Base-by-base conservation (phyloP, 768 basidiomycete genomes). In the Psilocybe cyanescens region DNA sequence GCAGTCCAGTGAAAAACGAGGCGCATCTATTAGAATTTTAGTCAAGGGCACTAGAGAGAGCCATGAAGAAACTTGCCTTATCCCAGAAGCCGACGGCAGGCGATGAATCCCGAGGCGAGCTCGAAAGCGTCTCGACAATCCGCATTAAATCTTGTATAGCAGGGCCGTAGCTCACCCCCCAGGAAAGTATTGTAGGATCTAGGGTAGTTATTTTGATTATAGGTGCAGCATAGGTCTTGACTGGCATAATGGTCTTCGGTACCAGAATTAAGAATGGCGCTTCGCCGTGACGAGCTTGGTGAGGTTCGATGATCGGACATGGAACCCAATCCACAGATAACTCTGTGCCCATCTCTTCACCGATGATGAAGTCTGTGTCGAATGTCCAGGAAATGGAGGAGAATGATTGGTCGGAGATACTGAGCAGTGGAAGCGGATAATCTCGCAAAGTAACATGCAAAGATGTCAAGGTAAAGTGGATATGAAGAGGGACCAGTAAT, bases 71-170 rank as follows among this genome's bases (percentile, higher is more conserved):
- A 62, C 79, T 67, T 61, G 91, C 88, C 83, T 97, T 98, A 73
- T 98, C 96, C 96, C 96, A 97, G 72, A 97, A 97, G 6, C 95
- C 96, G 63, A 97, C 69, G 8, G 85, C 81, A 11, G 93, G 91
- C 2, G 94, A 96, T 19, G 85, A 80, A 74, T 99, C 96, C 48
- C 86, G 83, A 53, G 92, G 86, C 17, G 91, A 81, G 64, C 87
- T 87, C 2, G 91, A 86, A 57, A 99, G 70, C 2, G 89, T 89
- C 59, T 97, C 96, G 29, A 98, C 70, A 17, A 95, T 81, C 48
- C 87, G 84, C 81, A 92, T 88, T 48, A 97, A 72, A 70, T 97
- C 96, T 70, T 95, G 92, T 24, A 92, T 91, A 1, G 88, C 90
- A 16, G 95, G 90, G 48, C 86, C 84, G 64, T 94, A 92, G 64